phyloP scores from a whole-genome alignment of 306 rosid genomes.

The Vigna radiata region DNA sequence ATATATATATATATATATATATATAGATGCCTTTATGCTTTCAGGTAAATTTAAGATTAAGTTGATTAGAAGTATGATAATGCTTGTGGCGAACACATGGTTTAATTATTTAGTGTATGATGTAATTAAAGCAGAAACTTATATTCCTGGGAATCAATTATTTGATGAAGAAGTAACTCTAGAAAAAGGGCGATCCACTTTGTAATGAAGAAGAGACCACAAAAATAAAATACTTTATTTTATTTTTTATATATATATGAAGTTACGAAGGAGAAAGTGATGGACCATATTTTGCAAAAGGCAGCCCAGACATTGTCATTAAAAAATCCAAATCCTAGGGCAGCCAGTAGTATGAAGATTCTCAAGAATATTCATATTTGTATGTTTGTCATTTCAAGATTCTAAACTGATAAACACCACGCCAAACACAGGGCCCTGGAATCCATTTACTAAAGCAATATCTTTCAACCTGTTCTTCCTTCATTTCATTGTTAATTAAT shows the following conservation, averaged over 20 bases:
- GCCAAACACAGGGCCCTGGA: slow-evolving; percentile 36
- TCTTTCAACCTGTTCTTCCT: slow-evolving; percentile 1
- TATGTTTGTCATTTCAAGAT: slow-evolving; percentile 45
- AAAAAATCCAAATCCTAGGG: slow-evolving; percentile 35
- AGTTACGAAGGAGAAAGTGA: slow-evolving; percentile 41
- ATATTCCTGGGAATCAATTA: not conserved
- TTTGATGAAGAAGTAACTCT: not conserved
- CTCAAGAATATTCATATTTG: slow-evolving; percentile 45
- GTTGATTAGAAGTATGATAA: not conserved
- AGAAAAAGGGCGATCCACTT: slow-evolving; percentile 20
- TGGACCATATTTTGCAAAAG: slow-evolving; percentile 35
- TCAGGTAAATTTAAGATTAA: no score
- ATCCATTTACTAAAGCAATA: slow-evolving; percentile 46
- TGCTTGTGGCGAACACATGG: slow-evolving; percentile 13
- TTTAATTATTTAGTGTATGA: not conserved
- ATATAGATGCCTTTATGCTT: no score
- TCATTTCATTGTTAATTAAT: not conserved
- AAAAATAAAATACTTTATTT: slow-evolving; percentile 34
- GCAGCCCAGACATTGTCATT: not conserved
- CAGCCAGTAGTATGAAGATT: slow-evolving; percentile 41
- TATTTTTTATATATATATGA: not conserved
- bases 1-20: no score
- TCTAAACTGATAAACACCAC: slow-evolving; percentile 43
- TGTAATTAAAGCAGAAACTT: not conserved
- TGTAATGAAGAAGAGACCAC: slow-evolving; percentile 34